Base-by-base conservation (phyloP, 2,329 filamentous ascomycete species). In the Camillea tinctor region DNA sequence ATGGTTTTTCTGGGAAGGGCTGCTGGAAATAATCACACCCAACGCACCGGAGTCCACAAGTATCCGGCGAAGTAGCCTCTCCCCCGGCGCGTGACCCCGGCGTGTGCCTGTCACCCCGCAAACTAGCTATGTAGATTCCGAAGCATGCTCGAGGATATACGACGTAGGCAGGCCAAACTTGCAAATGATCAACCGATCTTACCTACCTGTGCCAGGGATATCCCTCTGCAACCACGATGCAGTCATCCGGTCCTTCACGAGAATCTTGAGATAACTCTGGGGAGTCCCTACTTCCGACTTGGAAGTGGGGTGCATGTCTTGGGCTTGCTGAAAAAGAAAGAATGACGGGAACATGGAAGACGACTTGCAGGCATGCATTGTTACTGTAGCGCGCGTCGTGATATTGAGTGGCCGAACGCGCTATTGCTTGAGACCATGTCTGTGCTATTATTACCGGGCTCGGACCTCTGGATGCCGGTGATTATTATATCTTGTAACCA, bases 401-500 rank as follows among this genome's bases (percentile, higher is more conserved):
- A 44, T 44, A 44, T 44, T n/a, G 13, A n/a, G 15, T 4, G 17
- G 36, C 13, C 36, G 13, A 15, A 15, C 36, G 3, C 9, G 3
- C 15, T 40, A 40, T 13, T 7, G 15, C 36, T 44, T 44, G 36
- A 44, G 17, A 51, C 49, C 21, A 26, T 22, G 21, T 24, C 50
- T 52, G 50, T 24, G 50, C 50, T 24, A 44, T 44, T n/a, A 44
- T n/a, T 2, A 11, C 26, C 26, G 8, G 13, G 36, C 36, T 44
- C 36, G 36, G 36, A 44, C 36, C 36, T 44, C 36, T 44, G 36
- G 11, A n/a, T 44, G 17, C 36, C 15, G 36, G 6, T 7, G 36
- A 44, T 49, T 60, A 51, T 49, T 60, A 51, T 49, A 54, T 13
- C 54, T 57, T 57, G 23, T n/a, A 50, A 51, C 17, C 20, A 57